Percentiles rank a stretch among this genome's conserved stretches.
Conservation (phyloP, 2,329 filamentous ascomycete genomes). For the Cercospora sp. region DNA sequence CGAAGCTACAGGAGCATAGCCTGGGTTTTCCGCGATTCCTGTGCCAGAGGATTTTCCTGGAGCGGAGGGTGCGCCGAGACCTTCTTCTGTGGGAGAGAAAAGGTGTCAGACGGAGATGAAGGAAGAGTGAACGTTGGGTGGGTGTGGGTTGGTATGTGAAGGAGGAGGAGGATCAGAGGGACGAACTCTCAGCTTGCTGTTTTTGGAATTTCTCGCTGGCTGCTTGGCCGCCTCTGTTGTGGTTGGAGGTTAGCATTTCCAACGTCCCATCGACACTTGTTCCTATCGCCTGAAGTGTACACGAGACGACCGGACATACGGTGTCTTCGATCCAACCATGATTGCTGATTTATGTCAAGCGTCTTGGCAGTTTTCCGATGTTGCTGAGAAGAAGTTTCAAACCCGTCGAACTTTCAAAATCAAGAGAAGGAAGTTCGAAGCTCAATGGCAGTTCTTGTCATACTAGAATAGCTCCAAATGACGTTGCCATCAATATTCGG, state of each 20-base stretch:
- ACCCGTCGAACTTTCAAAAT: neutral
- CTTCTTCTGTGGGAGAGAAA: slow-evolving; percentile 26
- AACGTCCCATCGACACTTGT: too few species aligned
- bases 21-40: slow-evolving; percentile 26
- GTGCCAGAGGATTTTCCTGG: slow-evolving; percentile 34
- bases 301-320: neutral
- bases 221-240: slow-evolving; percentile 33
- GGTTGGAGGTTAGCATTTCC: neutral
- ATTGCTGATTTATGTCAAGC: neutral
- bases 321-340: slow-evolving; percentile 16
- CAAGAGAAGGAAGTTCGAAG: neutral
- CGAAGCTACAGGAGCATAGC: slow-evolving; percentile 39
- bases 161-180: neutral
- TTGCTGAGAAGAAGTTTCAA: neutral
- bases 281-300: too few species aligned
- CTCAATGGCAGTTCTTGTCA: neutral
- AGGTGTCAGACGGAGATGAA: neutral
- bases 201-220: slow-evolving; percentile 40
- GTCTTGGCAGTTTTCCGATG: neutral
- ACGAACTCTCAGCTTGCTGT: slow-evolving; percentile 38
- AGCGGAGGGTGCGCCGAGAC: slow-evolving; percentile 38
- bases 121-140: neutral
- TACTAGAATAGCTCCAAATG: neutral
- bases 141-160: neutral
- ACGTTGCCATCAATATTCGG: neutral